Evolutionary conservation across 2,329 filamentous ascomycete species (phyloP).

Genomic region (Xylaria sp.): DNA sequence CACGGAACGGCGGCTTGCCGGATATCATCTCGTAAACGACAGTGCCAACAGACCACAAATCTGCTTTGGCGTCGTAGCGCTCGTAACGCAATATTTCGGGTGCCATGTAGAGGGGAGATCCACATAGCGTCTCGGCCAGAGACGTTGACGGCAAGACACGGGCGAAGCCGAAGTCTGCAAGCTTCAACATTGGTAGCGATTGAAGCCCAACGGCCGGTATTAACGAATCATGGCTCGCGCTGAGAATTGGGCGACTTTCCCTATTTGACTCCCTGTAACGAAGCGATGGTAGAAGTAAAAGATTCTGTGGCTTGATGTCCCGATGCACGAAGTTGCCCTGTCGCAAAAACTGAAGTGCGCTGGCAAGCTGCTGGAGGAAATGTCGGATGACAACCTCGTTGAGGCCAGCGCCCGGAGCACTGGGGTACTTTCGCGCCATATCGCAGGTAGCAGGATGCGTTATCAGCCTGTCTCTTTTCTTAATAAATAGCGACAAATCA

Average conservation of each 20-base stretch:
- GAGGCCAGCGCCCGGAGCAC: conserved; percentile 78
- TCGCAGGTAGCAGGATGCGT: conserved; percentile 82
- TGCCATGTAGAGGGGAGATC: conserved; percentile 97
- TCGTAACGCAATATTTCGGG: conserved; percentile 97
- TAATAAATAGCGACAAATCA: conserved; percentile 93
- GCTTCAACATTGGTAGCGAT: conserved; percentile 92
- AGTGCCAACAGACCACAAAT: conserved; percentile 96
- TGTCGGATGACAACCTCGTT: conserved; percentile 96
- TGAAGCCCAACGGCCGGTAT: conserved; percentile 79
- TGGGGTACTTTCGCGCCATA: conserved; percentile 93
- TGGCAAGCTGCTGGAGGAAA: conserved; percentile 92
- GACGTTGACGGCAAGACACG: conserved; percentile 88
- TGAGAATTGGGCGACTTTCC: conserved; percentile 70
- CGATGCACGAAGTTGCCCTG: conserved; percentile 88
- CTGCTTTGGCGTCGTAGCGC: conserved; percentile 94
- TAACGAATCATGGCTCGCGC: conserved; percentile 76
- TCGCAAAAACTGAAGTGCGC: conserved; percentile 86
- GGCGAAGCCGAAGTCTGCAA: conserved; percentile 98
- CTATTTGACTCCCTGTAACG: conserved; percentile 67
- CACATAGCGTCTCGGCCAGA: conserved; percentile 92
- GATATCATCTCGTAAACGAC: conserved; percentile 95
- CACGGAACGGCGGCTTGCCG: conserved; percentile 86
- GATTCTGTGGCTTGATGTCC: conserved; percentile 96
- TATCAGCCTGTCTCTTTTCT: conserved; percentile 80
- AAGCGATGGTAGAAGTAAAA: conserved; percentile 82